These are phyloP conservation scores for Grosmannia serpens DNA, from an alignment of 2,329 filamentous ascomycete species.

Conservation along the genomic window DNA sequence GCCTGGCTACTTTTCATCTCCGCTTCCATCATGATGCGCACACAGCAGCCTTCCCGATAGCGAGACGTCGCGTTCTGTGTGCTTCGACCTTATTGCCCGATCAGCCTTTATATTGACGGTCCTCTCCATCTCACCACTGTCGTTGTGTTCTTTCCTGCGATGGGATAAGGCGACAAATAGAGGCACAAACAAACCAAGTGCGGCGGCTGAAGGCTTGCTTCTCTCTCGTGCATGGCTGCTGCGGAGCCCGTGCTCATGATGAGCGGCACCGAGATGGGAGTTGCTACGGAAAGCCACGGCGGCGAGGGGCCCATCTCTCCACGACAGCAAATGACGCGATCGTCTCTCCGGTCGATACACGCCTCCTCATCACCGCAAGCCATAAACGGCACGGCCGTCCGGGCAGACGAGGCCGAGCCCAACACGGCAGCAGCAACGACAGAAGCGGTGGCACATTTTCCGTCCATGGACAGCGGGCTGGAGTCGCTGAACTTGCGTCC, in stretches of 20 bases:
- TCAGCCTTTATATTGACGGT: not conserved
- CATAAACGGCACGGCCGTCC: not conserved
- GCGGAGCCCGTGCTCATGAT: not conserved
- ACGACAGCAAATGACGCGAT: not conserved
- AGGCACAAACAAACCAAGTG: not conserved
- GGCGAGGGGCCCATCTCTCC: constrained; percentile 4
- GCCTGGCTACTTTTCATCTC: not conserved
- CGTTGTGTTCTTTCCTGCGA: not conserved
- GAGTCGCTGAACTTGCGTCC: constrained; percentile 37
- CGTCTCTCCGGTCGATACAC: not conserved
- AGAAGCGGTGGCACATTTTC: not conserved
- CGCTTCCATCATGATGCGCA: not conserved
- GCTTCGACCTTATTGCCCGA: not conserved
- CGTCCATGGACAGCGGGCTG: constrained; percentile 24
- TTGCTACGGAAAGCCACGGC: too few species aligned
- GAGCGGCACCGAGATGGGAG: not conserved
- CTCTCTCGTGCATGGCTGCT: not conserved
- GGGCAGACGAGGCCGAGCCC: not conserved
- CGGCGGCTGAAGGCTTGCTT: not conserved
- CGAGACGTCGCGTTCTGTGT: too few species aligned
- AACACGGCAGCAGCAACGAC: not conserved
- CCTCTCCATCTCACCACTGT: not conserved
- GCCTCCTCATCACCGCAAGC: not conserved
- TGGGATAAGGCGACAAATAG: not conserved
- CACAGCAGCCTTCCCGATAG: not conserved